Base-by-base conservation (phyloP, 1,284 basidiomycete species). In the Farysia itapuensis region DNA sequence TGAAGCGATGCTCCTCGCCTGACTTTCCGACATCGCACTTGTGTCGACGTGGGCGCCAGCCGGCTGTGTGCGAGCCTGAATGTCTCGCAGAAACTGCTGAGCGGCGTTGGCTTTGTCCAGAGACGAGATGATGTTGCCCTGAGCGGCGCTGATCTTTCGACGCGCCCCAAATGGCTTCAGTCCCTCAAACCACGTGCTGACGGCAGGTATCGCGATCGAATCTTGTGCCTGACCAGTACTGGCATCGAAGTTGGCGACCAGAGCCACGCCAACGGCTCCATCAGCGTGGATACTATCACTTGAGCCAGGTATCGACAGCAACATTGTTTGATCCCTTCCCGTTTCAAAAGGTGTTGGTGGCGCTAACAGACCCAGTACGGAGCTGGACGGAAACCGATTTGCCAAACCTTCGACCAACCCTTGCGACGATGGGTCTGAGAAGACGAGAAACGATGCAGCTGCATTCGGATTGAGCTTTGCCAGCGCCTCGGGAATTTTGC, bases 311-410 rank as follows among this genome's bases (percentile, higher is more conserved):
- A 60, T 32, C 7, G 47, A 83, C 54, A 83, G 78, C 59, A 90
- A 85, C 2, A 93, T 78, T 0, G 90, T 92, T 36, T 86, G 84
- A 2, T 87, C 86, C 16, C 86, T 80, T 9, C 88, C 88, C 0
- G 89, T 92, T 16, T 90, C 80, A 74, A 93, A 93, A 0, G 90
- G 89, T 0, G 90, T 93, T 0, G 87, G 86, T 0, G 88, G 81
- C 0, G 85, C 86, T 12, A 87, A 75, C 16, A 90, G 80, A 13
- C 88, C 88, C 26, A 88, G 77, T 78, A 85, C 83, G 21, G 79
- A 80, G 6, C 83, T 80, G 13, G 67, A 40, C 0, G 82, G 80
- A 59, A 85, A 84, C 19, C 74, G 38, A 49, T 51, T 64, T 6
- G 76, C 70, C 11, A 88, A 77, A 11, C 83, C 78, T 32, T 80